Evolutionary conservation across 2,329 filamentous ascomycete genomes (phyloP), one percentile per base, ranked within the genome.

Genomic region (Trichoderma semiorbis): DNA sequence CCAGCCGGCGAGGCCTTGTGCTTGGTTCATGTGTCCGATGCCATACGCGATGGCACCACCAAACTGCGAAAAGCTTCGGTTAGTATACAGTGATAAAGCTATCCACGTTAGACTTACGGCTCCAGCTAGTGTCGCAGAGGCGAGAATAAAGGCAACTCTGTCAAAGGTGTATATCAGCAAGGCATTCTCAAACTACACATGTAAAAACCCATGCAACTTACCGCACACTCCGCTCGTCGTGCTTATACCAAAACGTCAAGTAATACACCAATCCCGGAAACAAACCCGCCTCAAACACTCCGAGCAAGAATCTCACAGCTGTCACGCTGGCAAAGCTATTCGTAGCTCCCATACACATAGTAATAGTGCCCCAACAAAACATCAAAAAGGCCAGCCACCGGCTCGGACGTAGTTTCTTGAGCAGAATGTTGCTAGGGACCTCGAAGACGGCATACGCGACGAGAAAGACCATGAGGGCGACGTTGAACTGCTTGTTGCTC

Each of bases 241-340:
- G 88, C 58, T 87, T 89, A 79, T 94, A 94, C 86, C 92, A 94
- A 73, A 93, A 89, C 0, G 92, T 93, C 62, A 94, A 82, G 75
- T 93, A 93, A 79, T 89, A 83, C 0, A 89, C 87, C 74, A 93
- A 81, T 0, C 80, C 79, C 0, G 80, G 80, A 73, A 93, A 93
- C 1, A 93, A 81, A 0, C 91, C 92, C 5, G 91, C 91, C 80
- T 94, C 92, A 55, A 91, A 88, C 6, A 88, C 83, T 5, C 92
- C 92, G 0, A 94, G 84, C 10, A 94, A 78, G 30, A 94, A 85
- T 7, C 92, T 88, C 73, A 91, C 89, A 7, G 85, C 90, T 1
- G 92, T 86, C n/a, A 94, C 83, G 11, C 87, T 86, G 3, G 81
- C 85, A 76, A 89, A 93, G 75, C 80, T 89, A 34, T 89, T 85